These are phyloP conservation scores for Rubia yunnanensis DNA, from an alignment of 257 asterid genomes.

Conservation along the genomic window DNA sequence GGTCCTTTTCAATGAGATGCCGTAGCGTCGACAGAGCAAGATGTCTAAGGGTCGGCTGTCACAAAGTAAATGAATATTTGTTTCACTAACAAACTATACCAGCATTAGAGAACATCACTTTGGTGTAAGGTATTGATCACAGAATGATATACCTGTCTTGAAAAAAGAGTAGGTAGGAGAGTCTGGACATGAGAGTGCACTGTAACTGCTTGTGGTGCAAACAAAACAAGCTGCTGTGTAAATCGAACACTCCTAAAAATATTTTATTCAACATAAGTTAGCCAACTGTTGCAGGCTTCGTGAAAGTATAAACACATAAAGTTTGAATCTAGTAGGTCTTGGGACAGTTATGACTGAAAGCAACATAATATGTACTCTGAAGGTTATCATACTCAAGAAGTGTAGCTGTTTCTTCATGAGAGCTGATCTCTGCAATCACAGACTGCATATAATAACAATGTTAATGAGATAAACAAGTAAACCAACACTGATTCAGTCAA, in stretches of 20 bases:
- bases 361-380: conserved; percentile 12
- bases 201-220: conserved; percentile 95
- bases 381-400: conserved; percentile 71
- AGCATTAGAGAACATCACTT: not conserved
- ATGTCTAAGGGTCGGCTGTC: conserved; percentile 88
- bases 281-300: not conserved
- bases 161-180: conserved; percentile 88
- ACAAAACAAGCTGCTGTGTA: conserved; percentile 93
- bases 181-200: conserved; percentile 89
- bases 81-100: conserved; percentile 14
- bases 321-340: not conserved
- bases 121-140: not conserved
- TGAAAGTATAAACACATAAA: not conserved
- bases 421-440: conserved; percentile 95
- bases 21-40: conserved; percentile 90
- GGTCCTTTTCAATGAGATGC: conserved; percentile 96
- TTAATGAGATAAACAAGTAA: conserved; percentile 25
- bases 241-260: conserved; percentile 80
- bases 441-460: conserved; percentile 49
- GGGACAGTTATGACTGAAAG: not conserved
- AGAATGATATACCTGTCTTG: conserved; percentile 69
- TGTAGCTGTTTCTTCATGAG: conserved; percentile 81
- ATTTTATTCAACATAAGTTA: conserved; percentile 14
- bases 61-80: conserved; percentile 21
- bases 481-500: conserved; percentile 11